phyloP scores from a whole-genome alignment of 352 stramenopile species.

The Aphanomyces stellatus region DNA sequence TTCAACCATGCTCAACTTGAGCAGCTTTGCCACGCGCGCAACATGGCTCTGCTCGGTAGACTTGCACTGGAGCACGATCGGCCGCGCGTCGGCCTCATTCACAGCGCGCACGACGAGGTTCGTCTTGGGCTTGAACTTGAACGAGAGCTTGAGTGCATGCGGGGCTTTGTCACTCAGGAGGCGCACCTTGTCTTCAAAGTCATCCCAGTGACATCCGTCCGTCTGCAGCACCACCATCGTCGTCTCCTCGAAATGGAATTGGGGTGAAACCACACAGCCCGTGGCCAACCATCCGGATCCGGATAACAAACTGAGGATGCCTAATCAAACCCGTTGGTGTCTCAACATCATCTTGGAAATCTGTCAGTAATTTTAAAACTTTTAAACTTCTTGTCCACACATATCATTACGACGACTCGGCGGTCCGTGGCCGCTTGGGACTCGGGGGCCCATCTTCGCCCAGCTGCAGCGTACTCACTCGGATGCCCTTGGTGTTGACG shows the following conservation, averaged over 20 bases:
- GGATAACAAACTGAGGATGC: no score
- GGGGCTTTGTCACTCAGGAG: neutral
- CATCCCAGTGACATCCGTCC: neutral
- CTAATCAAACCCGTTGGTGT: no score
- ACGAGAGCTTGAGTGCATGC: neutral
- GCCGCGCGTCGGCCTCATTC: neutral
- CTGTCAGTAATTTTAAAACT: no score
- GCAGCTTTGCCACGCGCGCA: neutral
- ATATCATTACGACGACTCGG: neutral
- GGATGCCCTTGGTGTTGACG: conserved; percentile 33
- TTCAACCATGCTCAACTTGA: neutral
- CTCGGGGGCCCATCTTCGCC: neutral
- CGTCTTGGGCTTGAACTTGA: conserved; percentile 1
- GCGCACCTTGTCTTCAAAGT: neutral
- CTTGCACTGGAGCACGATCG: neutral
- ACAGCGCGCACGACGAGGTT: neutral
- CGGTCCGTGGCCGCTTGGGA: neutral
- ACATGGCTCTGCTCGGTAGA: neutral
- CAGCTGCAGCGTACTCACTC: neutral
- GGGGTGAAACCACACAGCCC: no score
- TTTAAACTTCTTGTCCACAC: neutral
- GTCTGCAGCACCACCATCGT: neutral
- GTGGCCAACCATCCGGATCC: no score
- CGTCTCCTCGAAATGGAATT: no score
- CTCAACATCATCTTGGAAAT: no score